Base-by-base conservation (phyloP, 2,329 filamentous ascomycete species). In the Xylariaceae sp. region DNA sequence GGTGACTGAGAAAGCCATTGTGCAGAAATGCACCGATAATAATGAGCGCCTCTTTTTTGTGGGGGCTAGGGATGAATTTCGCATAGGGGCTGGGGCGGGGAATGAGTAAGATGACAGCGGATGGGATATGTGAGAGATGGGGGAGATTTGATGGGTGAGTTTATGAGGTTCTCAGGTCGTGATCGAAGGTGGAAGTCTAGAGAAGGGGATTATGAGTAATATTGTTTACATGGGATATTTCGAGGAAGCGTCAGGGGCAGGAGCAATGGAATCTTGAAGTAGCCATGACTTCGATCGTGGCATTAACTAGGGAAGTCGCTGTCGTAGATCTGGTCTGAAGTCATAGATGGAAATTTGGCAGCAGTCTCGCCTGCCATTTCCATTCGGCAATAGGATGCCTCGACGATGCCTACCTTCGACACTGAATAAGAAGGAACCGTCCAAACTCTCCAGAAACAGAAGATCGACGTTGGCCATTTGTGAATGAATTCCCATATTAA, bases 1-100 rank as follows among this genome's bases (percentile, higher is more conserved):
- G 18, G 45, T 39, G 0, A 49, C 41, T 8, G 34, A 39, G 30
- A 62, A 58, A 7, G 57, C 4, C 62, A 60, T 62, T n/a, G 49
- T 37, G n/a, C 9, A 17, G 5, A 37, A n/a, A 15, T 48, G 10
- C 35, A 41, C 15, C 2, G 47, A 44, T 39, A 17, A 49, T 11
- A 18, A 30, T 49, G 47, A 18, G 11, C 17, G 49, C 4, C 4
- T 34, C 23, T 11, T n/a, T 5, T 35, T n/a, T 11, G 2, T 11
- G 11, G 23, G 13, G 23, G 23, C n/a, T 17, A 37, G 49, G 23
- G n/a, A 51, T 35, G 10, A 15, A 11, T 15, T 51, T 50, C 15
- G 34, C 49, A 51, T 51, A 51, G 49, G 49, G 23, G 1, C 2
- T 35, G 15, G 23, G 34, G 6, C 9, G n/a, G 10, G 4, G 17